Base-by-base conservation (phyloP, 192 early-diverging fungal genomes). In the Coemansia sp. region DNA sequence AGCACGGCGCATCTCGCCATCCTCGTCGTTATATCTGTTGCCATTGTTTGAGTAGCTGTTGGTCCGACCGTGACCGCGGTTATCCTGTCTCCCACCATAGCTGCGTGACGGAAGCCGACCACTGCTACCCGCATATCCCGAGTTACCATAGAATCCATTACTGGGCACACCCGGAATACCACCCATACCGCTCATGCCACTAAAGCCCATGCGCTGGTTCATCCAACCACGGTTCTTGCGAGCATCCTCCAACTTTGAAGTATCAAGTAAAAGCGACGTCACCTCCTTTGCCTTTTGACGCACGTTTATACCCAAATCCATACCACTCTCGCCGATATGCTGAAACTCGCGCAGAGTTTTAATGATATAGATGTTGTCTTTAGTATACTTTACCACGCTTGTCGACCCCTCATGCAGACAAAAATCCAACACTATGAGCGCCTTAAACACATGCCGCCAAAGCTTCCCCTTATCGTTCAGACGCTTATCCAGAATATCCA, bases 391-490 rank as follows among this genome's bases (percentile, higher is more conserved):
- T 36, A 95, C 87, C 23, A 97, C 88, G 41, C 80, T 79, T 34
- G 93, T 90, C 18, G 92, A 90, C 20, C 96, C 96, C 41, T 78
- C 63, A 45, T 88, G 81, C 19, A 99, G 67, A 30, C 93, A 80
- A 59, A 88, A 94, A 58, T 94, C 87, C 18, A 96, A 77, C 32
- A 99, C 58, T 4, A 80, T 85, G 26, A 99, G 76, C 2, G 91
- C 85, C 79, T 98, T 98, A 68, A 90, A 97, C 24, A 99, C 94
- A 71, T 99, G 96, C 48, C 94, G 79, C 96, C 96, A 99, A 77
- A 95, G 87, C 75, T 93, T 95, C 29, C 96, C 96, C 58, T 86
- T 87, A 74, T 99, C 96, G 58, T 97, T 96, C 63, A 99, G 75
- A 8, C 94, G 83, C 80, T 95, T 97, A 64, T 99, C 94, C 24